phyloP scores from a whole-genome alignment of 2,329 filamentous ascomycete species.

The Botryotinia convoluta region DNA sequence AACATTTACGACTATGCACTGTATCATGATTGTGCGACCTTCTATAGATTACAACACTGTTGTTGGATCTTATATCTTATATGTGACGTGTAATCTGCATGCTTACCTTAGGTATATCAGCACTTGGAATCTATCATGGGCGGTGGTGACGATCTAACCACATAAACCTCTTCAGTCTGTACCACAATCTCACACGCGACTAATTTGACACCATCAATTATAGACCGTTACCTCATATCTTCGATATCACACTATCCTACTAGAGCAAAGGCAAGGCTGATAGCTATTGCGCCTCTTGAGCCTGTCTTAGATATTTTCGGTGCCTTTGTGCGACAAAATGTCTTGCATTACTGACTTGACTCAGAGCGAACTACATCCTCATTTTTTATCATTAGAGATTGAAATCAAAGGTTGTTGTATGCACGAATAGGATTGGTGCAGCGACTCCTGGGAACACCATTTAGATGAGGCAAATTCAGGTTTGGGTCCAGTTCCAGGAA shows the following conservation, averaged over 20 bases:
- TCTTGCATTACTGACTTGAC: not conserved
- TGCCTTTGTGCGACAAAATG: conserved; percentile 7
- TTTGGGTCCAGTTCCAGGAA: conserved; percentile 3
- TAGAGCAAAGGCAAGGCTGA: conserved; percentile 20
- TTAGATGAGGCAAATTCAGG: not conserved
- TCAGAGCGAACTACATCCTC: not conserved
- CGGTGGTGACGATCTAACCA: not conserved
- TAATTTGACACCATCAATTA: not conserved
- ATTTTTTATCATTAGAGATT: not conserved
- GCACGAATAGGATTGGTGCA: not conserved
- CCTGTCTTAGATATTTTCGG: not conserved
- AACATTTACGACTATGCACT: not conserved
- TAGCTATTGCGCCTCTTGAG: conserved; percentile 9
- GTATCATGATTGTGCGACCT: not conserved
- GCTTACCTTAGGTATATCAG: conserved; percentile 2
- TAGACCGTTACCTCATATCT: conserved; percentile 1
- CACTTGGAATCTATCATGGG: not conserved
- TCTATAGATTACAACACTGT: not conserved
- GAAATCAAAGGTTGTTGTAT: not conserved
- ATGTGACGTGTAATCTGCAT: conserved; percentile 11
- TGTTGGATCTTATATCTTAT: conserved; percentile 1
- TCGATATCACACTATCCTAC: not conserved
- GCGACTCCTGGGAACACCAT: not conserved
- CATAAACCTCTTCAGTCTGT: not conserved
- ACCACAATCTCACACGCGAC: not conserved